Percentiles rank a stretch among this genome's conserved stretches.
phyloP scores from a whole-genome alignment of 495 filamentous ascomycete species.

The Penicillium odoratum region DNA sequence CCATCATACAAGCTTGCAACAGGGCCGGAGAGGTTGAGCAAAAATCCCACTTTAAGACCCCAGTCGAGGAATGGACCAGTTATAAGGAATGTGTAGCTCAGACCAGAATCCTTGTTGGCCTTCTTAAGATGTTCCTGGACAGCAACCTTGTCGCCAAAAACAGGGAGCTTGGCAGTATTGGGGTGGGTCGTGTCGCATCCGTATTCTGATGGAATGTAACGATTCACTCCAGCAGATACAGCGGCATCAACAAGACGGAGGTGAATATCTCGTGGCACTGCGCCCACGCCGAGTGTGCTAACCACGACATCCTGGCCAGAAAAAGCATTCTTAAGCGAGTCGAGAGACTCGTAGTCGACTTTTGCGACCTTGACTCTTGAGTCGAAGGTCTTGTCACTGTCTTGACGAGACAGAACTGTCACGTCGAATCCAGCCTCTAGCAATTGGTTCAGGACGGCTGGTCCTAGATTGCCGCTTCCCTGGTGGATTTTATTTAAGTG shows the following conservation, averaged over 20 bases:
- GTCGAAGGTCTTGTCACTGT: constrained; percentile 15
- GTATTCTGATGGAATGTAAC: constrained; percentile 65
- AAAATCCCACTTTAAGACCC: constrained; percentile 37
- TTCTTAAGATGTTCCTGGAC: constrained; percentile 50
- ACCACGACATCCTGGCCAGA: constrained; percentile 29
- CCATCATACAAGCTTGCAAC: constrained; percentile 51
- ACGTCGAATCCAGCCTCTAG: constrained; percentile 3
- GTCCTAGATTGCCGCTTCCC: constrained; percentile 13
- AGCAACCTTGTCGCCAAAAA: constrained; percentile 48
- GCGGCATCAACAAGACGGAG: constrained; percentile 57
- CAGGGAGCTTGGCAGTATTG: constrained; percentile 29
- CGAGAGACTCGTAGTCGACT: constrained; percentile 17
- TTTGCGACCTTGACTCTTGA: constrained; percentile 11
- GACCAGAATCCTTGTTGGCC: constrained; percentile 17
- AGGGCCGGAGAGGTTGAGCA: constrained; percentile 44
- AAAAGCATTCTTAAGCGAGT: constrained; percentile 14
- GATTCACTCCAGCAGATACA: constrained; percentile 57
- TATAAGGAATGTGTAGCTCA: constrained; percentile 52
- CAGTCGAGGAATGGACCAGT: constrained; percentile 52
- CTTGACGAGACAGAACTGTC: constrained; percentile 8
- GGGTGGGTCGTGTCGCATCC: constrained; percentile 51
- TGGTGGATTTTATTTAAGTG: neutral
- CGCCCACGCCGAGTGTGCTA: neutral
- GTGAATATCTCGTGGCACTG: constrained; percentile 27
- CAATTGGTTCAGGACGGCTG: constrained; percentile 10